A percentile compares a stretch with the other conserved stretches of the same genome.
Conservation (phyloP, 805 yeast genomes). For the Metschnikowia peoriensis region DNA sequence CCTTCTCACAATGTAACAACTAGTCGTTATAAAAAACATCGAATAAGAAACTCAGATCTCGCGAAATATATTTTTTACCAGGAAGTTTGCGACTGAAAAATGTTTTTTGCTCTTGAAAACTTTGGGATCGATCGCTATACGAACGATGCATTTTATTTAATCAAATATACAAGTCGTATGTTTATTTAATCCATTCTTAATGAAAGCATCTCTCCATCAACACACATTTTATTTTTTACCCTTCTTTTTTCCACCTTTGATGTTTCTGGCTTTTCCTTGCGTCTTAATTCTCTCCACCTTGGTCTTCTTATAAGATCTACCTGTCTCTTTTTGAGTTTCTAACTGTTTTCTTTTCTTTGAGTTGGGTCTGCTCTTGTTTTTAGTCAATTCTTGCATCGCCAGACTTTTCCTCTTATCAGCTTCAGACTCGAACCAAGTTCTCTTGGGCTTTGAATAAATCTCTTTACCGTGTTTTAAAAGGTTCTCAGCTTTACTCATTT, state of each 20-base stretch:
- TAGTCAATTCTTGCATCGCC: slow-evolving; percentile 39
- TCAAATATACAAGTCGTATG: too few relatives aligned
- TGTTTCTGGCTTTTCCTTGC: slow-evolving; percentile 20
- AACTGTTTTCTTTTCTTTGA: slow-evolving; percentile 70
- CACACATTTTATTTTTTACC: slow-evolving; percentile 3
- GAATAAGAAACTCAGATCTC: too few relatives aligned
- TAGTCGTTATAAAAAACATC: too few relatives aligned
- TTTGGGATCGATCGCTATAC: too few relatives aligned
- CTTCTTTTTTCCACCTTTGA: slow-evolving; percentile 11
- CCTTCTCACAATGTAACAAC: too few relatives aligned
- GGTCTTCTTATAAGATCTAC: slow-evolving; percentile 76
- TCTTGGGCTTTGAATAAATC: slow-evolving; percentile 83
- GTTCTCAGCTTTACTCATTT: slow-evolving; percentile 81
- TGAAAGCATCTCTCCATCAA: too few relatives aligned
- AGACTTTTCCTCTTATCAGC: slow-evolving; percentile 47
- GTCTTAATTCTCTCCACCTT: slow-evolving; percentile 56
- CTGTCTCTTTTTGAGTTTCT: slow-evolving; percentile 55
- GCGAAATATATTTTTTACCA: too few relatives aligned
- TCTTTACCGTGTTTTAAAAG: slow-evolving; percentile 76
- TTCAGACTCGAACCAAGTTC: slow-evolving; percentile 92
- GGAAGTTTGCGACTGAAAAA: too few relatives aligned
- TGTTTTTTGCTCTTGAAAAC: too few relatives aligned
- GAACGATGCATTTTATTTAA: too few relatives aligned
- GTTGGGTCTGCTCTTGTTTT: slow-evolving; percentile 55
- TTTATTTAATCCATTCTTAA: too few relatives aligned